Base-by-base conservation (phyloP, 2,329 filamentous ascomycete species). In the Phaeosphaeriaceae sp. region DNA sequence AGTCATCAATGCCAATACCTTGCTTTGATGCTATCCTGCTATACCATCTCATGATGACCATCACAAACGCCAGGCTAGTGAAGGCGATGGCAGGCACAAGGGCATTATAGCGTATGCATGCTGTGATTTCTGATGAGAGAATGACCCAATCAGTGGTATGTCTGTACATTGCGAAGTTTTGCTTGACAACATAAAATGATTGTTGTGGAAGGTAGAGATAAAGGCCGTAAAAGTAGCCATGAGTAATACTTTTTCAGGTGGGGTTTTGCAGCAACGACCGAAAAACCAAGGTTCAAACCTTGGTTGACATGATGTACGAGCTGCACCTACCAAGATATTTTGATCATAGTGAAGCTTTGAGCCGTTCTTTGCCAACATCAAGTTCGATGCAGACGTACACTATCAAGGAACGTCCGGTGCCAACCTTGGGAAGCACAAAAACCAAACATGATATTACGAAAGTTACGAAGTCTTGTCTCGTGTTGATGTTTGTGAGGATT, bases 41-140 rank as follows among this genome's bases (percentile, higher is more conserved):
- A 38, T 66, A 68, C 64, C 60, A 69, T 39, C 71, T 54, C 18
- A 70, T 41, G 0, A 42, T 11, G 5, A 72, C 61, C 8, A 60
- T 48, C 9, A 62, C 3, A 2, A 63, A 30, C 13, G 69, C 68
- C 2, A 71, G n/a, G 1, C 42, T 17, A 2, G 65, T 68, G 34
- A 68, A 61, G 2, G 60, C 30, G 3, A 68, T 48, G 6, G 68
- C 55, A 3, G 66, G 61, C 2, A 63, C 37, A 2, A 74, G 52
- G 3, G 66, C 63, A 6, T 60, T 44, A 35, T 52, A 57, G 5
- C 49, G 42, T 32, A 73, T 65, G 23, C 60, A 51, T 23, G 59
- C 61, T 2, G 60, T 55, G 5, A 59, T 62, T 33, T 61, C 42
- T 1, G 60, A 52, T 1, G 61, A 63, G 8, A 66, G 26, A 2